Percentiles rank a stretch among this genome's conserved stretches.
Conservation (phyloP, 305 asterid genomes). For the Stenogyne calaminthoides region DNA sequence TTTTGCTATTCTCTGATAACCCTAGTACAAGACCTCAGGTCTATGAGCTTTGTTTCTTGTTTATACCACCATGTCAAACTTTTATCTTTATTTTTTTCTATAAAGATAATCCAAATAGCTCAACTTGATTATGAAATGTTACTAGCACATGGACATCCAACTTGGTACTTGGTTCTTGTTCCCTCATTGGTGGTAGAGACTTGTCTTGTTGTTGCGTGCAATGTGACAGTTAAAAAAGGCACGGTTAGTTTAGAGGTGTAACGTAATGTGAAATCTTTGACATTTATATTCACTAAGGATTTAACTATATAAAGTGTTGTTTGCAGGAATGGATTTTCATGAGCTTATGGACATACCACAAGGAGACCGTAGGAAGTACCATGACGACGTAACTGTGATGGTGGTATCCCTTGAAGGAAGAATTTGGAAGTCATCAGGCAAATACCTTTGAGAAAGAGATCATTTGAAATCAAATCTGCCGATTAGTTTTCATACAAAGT, state of each 20-base stretch:
- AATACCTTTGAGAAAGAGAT: constrained; percentile 54
- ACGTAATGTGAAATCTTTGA: not conserved
- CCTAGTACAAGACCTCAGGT: not conserved
- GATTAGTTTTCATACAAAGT: not conserved
- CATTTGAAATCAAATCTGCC: not conserved
- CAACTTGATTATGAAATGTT: constrained; percentile 3
- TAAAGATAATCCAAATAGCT: not conserved
- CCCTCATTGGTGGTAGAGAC: not conserved
- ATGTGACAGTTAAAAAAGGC: not conserved
- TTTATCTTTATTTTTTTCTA: not conserved
- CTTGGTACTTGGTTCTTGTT: not conserved
- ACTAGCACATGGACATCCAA: not conserved
- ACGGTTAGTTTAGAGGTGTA: not conserved
- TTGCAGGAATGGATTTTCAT: constrained; percentile 93
- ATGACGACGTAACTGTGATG: constrained; percentile 97
- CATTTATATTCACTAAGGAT: not conserved
- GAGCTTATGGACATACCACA: constrained; percentile 96
- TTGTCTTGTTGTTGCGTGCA: constrained; percentile 1
- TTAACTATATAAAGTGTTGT: not conserved
- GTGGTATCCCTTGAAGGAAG: constrained; percentile 95
- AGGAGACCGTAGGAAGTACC: constrained; percentile 97
- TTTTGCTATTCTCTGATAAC: constrained; percentile 20
- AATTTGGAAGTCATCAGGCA: constrained; percentile 98
- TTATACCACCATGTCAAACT: not conserved
- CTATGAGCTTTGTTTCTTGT: too few relatives aligned